Evolutionary conservation across 2,329 filamentous ascomycete genomes (phyloP), one percentile per base, ranked within the genome.

Genomic region (Phialophora verrucosa): DNA sequence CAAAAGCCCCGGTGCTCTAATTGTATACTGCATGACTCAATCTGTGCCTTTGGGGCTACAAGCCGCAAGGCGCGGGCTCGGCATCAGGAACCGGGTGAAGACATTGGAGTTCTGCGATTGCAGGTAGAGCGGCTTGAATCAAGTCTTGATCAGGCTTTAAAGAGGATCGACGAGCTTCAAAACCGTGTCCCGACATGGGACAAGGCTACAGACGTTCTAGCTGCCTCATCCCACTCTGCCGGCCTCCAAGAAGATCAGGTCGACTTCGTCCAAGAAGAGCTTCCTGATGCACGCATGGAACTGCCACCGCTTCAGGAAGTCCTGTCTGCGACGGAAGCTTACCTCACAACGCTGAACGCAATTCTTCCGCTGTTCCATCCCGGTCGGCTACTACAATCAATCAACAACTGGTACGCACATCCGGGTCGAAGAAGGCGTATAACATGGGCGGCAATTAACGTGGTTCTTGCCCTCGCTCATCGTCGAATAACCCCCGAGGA

Each of bases 1-100:
- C 95, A 98, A 82, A 97, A 97, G 78, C 95, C 95, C 65, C 74
- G 73, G 44, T 78, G 77, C 70, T 74, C 74, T 47, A 71, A 76
- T 58, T 78, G 77, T 62, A 70, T 75, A 60, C 72, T 60, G 17
- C 58, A 69, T 61, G 53, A 25, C 14, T 56, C 27, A 25, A 49
- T 56, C 29, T 69, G 67, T 54, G 59, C 62, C 29, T 68, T 38
- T 44, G 50, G 14, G 12, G 59, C 59, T 2, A 31, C 66, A 32
- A 66, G 60, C 32, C 63, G 64, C 38, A 57, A 57, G 38, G 25
- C 59, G 8, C 38, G 44, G 29, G 12, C 54, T 8, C 63, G 38
- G 55, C 35, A 29, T 35, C 53, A 42, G 27, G 44, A 58, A 35
- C 51, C 61, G 53, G 25, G 27, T 4, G 53, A 58, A 50, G 54